Evolutionary conservation across 1,284 basidiomycete species (phyloP), one percentile per base, ranked within the genome.

Genomic region (Apiotrichum gracile): DNA sequence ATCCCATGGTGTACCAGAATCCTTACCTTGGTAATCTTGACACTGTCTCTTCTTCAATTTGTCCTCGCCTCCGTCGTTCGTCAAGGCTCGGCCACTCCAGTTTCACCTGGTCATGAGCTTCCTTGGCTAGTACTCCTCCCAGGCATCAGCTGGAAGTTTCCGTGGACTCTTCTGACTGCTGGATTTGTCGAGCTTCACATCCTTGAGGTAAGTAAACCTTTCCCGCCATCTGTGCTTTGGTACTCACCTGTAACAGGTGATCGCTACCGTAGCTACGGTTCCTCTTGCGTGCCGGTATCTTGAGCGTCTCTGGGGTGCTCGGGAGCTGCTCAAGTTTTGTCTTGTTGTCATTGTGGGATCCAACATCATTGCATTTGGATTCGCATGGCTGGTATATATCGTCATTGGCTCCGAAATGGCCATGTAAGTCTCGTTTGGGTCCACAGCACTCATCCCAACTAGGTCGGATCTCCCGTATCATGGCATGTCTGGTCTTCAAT

Each of bases 401-500:
- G 68, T 76, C 4, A 52, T 76, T 2, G 72, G 75, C 12, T 55
- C 70, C 17, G 60, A 69, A 24, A 68, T 69, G 7, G 57, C 74
- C 29, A 59, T 77, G 91, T 93, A 63, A 69, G 88, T 38, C 19
- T 21, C 3, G 17, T 4, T 4, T 22, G n/a, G 3, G 19, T 10
- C 6, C 6, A 9, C 10, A 6, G 5, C 19, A 29, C 57, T 61
- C 26, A 57, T 48, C 22, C 33, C 10, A 26, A 1, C 19, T 60
- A 93, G 91, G 35, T 91, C 88, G 72, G 89, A 85, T 25, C 85
- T 89, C 78, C 82, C 84, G 45, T 97, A 93, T 72, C 90, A 91
- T 67, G 94, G 94, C 25, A 84, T 93, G 72, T 88, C 89, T 79
- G 88, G 90, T 3, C 78, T 98, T n/a, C 90, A 96, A 67, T 85